Percentiles rank a stretch among this genome's conserved stretches.
Evolutionary conservation across 1,284 basidiomycete genomes (phyloP).

Genomic region (Apiotrichum brassicae): DNA sequence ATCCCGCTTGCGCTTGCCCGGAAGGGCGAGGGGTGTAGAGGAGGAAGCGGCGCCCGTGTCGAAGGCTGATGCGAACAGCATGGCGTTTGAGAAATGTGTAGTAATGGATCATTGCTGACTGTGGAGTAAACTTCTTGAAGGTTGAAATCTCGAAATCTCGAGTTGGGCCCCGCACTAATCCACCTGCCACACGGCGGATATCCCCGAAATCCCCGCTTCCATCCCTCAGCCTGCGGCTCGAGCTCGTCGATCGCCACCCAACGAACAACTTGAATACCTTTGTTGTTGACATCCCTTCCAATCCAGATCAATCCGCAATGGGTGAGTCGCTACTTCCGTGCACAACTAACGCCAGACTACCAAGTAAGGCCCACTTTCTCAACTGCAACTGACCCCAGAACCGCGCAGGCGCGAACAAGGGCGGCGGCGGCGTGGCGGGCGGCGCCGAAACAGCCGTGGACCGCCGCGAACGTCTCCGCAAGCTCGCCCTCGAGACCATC

Average conservation of each 20-base stretch:
- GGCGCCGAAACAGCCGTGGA: slow-evolving; percentile 81
- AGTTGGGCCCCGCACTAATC: background rate
- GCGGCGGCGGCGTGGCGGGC: slow-evolving; percentile 76
- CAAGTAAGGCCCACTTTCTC: slow-evolving; percentile 30
- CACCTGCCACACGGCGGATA: background rate
- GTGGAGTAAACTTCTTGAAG: too few relatives aligned
- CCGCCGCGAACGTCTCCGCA: slow-evolving; percentile 85
- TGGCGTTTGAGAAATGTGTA: slow-evolving; percentile 26
- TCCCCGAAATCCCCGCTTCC: background rate
- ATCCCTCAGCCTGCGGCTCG: too few relatives aligned
- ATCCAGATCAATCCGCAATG: slow-evolving; percentile 6
- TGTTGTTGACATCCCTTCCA: background rate
- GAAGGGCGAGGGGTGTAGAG: slow-evolving; percentile 4
- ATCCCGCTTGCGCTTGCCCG: slow-evolving; percentile 60
- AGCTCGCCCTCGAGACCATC: slow-evolving; percentile 92
- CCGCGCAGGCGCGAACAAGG: slow-evolving; percentile 91
- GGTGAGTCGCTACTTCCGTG: too few relatives aligned
- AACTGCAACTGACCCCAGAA: slow-evolving; percentile 53
- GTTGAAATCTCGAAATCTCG: background rate
- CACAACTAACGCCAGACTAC: slow-evolving; percentile 35
- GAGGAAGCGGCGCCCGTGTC: slow-evolving; percentile 21
- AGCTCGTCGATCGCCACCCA: slow-evolving; percentile 1
- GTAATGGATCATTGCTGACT: too few relatives aligned
- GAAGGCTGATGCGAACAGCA: slow-evolving; percentile 41
- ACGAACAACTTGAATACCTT: background rate